Base-by-base conservation (phyloP, 345 rosid genomes). In the Trapa incisa region DNA sequence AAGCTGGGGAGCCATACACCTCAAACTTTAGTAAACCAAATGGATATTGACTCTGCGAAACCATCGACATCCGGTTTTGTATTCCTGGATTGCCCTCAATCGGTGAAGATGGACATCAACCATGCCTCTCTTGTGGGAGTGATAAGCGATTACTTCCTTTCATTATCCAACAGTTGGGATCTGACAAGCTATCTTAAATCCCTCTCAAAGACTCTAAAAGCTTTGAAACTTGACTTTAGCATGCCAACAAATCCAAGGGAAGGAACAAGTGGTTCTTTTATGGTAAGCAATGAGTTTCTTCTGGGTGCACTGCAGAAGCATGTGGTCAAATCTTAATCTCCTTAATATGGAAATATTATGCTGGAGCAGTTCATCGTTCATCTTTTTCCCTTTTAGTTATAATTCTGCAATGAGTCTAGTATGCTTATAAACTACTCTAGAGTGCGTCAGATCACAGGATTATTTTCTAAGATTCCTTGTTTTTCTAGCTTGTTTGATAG, bases 131-230 rank as follows among this genome's bases (percentile, higher is more conserved):
- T 91, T 42, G 82, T 94, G 73, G 99, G 97, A 81, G 91, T 96
- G n/a, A 84, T 91, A 73, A 94, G 97, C 38, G 99, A 94, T 76
- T 94, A 89, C 77, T 94, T 94, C 77, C 86, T 94, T 6, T 91
- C 97, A n/a, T 84, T 94, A 66, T 94, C 99, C 71, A 91, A 94
- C 81, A 91, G 99, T 61, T 94, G 99, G 99, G 93, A 94, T 76
- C 69, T 94, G 84, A 84, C 85, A 64, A 89, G 96, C 83, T 94
- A 91, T 79, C 91, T 91, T 53, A 91, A 87, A 82, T 94, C 99
- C 66, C 89, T 94, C 67, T 89, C 97, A 15, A 91, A 87, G 80
- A 86, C 96, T 61, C 79, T 94, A 74, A 94, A 87, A 78, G 75
- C 87, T 67, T 72, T 94, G 76, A 89, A 89, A 86, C 75, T 87